phyloP scores from a whole-genome alignment of 371 early-diverging fungal species.

The Haplosporangium sp. region DNA sequence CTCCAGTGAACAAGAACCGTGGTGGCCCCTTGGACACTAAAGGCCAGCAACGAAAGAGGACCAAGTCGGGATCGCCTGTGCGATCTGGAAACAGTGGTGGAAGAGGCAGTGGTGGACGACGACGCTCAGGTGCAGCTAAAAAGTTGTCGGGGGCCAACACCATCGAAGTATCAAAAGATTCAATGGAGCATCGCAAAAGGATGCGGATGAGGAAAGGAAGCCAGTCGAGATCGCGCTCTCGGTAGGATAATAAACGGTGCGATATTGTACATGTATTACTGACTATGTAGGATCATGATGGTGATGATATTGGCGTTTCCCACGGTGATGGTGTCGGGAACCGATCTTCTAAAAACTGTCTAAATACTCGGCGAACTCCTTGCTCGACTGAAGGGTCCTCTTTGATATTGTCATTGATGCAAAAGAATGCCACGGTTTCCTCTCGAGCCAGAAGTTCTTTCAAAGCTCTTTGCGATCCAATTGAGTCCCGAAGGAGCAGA shows the following conservation, averaged over 20 bases:
- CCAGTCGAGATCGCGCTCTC: constrained; percentile 28
- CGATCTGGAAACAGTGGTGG: constrained; percentile 16
- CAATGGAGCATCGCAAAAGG: constrained; percentile 33
- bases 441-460: constrained; percentile 1
- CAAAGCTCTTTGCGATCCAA: not conserved
- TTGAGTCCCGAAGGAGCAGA: constrained; percentile 14
- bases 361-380: constrained; percentile 11
- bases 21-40: constrained; percentile 13
- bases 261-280: constrained; percentile 6
- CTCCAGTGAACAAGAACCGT: constrained; percentile 15
- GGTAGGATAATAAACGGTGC: not conserved
- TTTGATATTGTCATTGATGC: constrained; percentile 38
- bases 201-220: constrained; percentile 29
- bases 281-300: not conserved
- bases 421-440: constrained; percentile 25
- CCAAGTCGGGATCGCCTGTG: constrained; percentile 24
- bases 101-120: constrained; percentile 18
- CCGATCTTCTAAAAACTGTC: constrained; percentile 20
- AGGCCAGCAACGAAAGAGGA: constrained; percentile 23
- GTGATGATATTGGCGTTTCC: constrained; percentile 23
- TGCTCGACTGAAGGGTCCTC: not conserved
- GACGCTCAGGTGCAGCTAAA: constrained; percentile 11
- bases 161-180: constrained; percentile 33
- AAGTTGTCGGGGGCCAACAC: constrained; percentile 28
- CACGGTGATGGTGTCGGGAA: constrained; percentile 43